Evolutionary conservation across 495 filamentous ascomycete genomes (phyloP), one percentile per base, ranked within the genome.

Genomic region (Xeromyces bisporus): DNA sequence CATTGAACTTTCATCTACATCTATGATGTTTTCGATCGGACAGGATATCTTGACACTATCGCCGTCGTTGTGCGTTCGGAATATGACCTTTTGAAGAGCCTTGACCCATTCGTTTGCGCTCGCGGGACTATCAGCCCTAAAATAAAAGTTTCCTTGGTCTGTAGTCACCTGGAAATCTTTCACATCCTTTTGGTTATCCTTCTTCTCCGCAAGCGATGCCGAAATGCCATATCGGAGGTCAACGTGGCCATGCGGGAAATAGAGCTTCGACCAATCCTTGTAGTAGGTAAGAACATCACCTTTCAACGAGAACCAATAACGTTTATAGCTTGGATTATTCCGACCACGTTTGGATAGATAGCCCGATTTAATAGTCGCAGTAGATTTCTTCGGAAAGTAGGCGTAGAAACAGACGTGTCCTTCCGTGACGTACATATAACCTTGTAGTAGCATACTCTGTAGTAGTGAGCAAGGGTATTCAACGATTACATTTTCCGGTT

Each of bases 31-130:
- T 27, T 76, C 70, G 12, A 91, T 76, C 5, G 87, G 86, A 11
- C 96, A 63, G 2, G 78, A 87, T 12, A 97, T 86, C 57, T 97
- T 97, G 47, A 97, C 81, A 45, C 86, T 93, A 43, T 94, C 86
- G 6, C 89, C 86, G 30, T 93, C 91, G 44, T 97, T 97, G 52
- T 87, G 84, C 0, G 85, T 85, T 30, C 86, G 69, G 44, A 96
- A 96, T 26, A 97, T 94, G 34, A 93, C 84, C 33, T 87, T 79
- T 40, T 93, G 89, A 14, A 97, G 60, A 23, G 80, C 69, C 50
- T 89, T 91, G 24, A 96, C 87, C 89, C 89, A 97, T 63, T 96
- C 91, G 47, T 85, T 93, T 4, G 89, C 89, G 52, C 79, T 93
- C 18, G 75, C 58, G 11, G 70, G 61, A 43, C 84, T 94, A 44